Evolutionary conservation across 73 alveolate species (phyloP).

Genomic region (Breviolum minutum): DNA sequence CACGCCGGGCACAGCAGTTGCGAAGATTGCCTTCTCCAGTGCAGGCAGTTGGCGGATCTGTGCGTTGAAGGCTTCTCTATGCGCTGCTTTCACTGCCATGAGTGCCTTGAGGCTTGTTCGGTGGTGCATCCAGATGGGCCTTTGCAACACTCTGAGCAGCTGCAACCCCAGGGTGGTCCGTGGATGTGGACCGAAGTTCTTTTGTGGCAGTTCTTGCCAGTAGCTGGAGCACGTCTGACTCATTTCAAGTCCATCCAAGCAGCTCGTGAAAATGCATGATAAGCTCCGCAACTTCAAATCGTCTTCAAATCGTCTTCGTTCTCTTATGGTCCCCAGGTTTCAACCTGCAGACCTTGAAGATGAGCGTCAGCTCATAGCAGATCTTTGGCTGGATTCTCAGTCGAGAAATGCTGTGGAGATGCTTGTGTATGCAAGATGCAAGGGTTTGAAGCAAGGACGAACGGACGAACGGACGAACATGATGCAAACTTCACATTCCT

Average conservation of each 20-base stretch:
- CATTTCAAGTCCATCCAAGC: neutral
- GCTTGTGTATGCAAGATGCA: too few relatives aligned
- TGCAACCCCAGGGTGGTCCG: neutral
- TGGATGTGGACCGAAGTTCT: neutral
- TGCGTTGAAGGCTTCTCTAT: neutral
- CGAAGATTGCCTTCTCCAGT: slow-evolving; percentile 52
- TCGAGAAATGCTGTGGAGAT: neutral
- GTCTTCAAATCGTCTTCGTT: neutral
- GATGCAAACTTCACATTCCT: neutral
- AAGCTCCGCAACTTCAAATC: neutral
- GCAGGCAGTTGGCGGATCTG: slow-evolving; percentile 29
- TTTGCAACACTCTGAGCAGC: slow-evolving; percentile 31
- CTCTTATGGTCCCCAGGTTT: slow-evolving; percentile 4
- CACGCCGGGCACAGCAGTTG: slow-evolving; percentile 41
- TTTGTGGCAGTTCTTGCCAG: neutral
- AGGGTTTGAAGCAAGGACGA: neutral
- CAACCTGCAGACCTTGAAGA: slow-evolving; percentile 65
- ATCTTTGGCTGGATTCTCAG: slow-evolving; percentile 21
- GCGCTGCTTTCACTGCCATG: neutral
- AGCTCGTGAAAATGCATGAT: neutral
- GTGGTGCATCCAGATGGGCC: slow-evolving; percentile 80
- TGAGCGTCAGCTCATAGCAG: slow-evolving; percentile 70
- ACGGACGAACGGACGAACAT: neutral
- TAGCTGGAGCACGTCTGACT: too few relatives aligned
- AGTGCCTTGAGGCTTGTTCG: slow-evolving; percentile 36